A percentile compares a stretch with the other conserved stretches of the same genome.
Conservation (phyloP, 345 rosid species). For the Moricandia arvensis region DNA sequence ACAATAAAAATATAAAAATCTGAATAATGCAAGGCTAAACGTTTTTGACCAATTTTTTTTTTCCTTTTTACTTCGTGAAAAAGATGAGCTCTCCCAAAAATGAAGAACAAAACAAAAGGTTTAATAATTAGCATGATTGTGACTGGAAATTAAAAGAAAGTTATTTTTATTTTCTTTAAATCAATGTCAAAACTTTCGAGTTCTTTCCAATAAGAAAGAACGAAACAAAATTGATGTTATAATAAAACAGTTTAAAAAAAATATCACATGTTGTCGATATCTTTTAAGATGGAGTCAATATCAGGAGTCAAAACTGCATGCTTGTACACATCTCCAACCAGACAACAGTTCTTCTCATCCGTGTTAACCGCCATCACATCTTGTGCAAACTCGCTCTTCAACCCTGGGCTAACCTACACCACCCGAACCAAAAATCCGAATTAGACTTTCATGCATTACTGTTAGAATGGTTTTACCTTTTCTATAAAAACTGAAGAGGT, state of each 20-base stretch:
- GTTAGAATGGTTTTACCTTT: not conserved
- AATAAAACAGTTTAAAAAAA: not conserved
- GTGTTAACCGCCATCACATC: conserved; percentile 57
- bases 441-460: not conserved
- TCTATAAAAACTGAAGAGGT: not conserved
- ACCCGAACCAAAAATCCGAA: not conserved
- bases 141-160: not conserved
- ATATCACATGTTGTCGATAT: conserved; percentile 38
- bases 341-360: conserved; percentile 50
- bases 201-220: conserved; percentile 7
- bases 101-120: no score
- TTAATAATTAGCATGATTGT: not conserved
- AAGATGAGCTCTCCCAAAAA: no score
- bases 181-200: conserved; percentile 12
- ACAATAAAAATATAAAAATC: no score
- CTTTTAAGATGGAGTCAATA: conserved; percentile 51
- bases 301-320: conserved; percentile 69
- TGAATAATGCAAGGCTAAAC: no score
- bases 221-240: conserved; percentile 18
- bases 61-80: no score
- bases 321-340: conserved; percentile 62
- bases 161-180: not conserved
- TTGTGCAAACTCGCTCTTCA: conserved; percentile 59
- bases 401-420: conserved; percentile 77
- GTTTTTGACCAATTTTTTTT: no score